Percentiles rank a stretch among this genome's conserved stretches.
phyloP scores from a whole-genome alignment of 768 basidiomycete species.

The Russula vinacea region DNA sequence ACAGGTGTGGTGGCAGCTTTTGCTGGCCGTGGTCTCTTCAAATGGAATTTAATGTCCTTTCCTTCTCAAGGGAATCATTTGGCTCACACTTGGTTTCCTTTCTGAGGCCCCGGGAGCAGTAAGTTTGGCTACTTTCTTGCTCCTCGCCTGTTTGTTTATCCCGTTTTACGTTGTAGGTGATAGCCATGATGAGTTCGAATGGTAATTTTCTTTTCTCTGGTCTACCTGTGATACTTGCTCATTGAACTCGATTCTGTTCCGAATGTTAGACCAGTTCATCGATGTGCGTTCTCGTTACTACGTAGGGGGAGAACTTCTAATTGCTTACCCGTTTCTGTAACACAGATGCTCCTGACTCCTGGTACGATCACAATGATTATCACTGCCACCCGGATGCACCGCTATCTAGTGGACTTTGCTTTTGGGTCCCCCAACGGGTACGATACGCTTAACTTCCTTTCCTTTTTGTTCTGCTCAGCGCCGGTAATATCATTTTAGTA shows the following conservation, averaged over 20 bases:
- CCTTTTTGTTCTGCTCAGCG: neutral
- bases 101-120: neutral
- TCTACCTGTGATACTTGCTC: neutral
- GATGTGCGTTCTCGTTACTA: neutral
- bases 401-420: neutral
- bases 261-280: neutral
- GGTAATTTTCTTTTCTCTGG: neutral
- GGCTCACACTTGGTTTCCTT: neutral
- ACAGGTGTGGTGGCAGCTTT: neutral
- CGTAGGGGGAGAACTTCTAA: neutral
- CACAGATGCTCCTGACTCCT: neutral
- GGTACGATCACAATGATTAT: neutral
- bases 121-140: neutral
- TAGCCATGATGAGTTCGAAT: neutral
- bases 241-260: neutral
- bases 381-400: neutral
- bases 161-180: neutral
- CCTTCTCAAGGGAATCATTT: neutral
- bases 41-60: neutral
- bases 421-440: neutral
- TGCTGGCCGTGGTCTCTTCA: neutral
- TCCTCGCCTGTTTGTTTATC: neutral
- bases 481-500: neutral
- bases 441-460: neutral
- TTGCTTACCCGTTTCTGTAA: neutral